A percentile compares a stretch with the other conserved stretches of the same genome.
phyloP scores from a whole-genome alignment of 371 early-diverging fungal genomes.

The Lichtheimia ornata region DNA sequence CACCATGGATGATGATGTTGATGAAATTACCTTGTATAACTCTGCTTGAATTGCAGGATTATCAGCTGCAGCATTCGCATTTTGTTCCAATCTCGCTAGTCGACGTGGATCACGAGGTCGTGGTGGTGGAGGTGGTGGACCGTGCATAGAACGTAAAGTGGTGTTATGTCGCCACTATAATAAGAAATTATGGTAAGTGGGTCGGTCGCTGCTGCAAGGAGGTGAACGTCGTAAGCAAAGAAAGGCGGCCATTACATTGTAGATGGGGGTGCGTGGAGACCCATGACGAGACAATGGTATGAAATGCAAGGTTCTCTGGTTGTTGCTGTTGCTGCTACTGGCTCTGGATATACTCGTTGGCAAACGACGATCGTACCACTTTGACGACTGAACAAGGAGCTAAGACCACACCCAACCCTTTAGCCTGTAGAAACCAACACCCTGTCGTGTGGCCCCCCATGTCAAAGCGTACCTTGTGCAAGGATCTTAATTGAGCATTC shows the following conservation, averaged over 20 bases:
- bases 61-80: conserved; percentile 58
- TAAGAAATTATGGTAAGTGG: background rate
- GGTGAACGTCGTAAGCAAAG: background rate
- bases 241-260: background rate
- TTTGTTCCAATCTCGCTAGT: conserved; percentile 59
- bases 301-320: too few species aligned
- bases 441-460: too few species aligned
- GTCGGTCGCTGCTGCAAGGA: background rate
- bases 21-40: conserved; percentile 58
- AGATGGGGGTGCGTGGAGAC: background rate
- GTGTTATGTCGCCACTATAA: background rate
- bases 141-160: background rate
- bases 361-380: conserved; percentile 9
- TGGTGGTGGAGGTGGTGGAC: background rate
- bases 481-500: conserved; percentile 6
- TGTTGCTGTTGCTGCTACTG: too few species aligned
- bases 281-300: background rate
- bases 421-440: background rate
- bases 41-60: conserved; percentile 64
- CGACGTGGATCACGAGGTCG: conserved; percentile 37
- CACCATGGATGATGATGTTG: background rate
- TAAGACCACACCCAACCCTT: background rate
- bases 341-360: background rate
- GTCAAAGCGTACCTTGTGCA: background rate
- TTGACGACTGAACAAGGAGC: conserved; percentile 8